These are phyloP conservation scores for Mimosa pudica DNA, from an alignment of 306 rosid genomes.

Conservation along the genomic window DNA sequence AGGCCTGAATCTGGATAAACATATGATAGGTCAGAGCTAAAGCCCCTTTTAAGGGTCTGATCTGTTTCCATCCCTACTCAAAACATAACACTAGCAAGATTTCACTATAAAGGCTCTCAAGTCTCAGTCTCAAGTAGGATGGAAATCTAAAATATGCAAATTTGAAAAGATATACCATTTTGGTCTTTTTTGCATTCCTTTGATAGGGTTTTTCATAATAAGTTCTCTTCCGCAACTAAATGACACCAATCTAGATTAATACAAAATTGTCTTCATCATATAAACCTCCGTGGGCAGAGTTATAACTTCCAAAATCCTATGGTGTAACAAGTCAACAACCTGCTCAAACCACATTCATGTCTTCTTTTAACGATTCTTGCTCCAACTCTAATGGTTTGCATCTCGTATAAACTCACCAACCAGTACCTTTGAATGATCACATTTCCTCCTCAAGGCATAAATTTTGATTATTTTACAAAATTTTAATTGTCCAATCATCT, in stretches of 20 bases:
- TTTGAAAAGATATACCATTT: background rate
- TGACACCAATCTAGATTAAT: slow-evolving; percentile 13
- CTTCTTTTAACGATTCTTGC: slow-evolving; percentile 15
- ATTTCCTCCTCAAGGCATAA: slow-evolving; percentile 16
- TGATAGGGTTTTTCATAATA: background rate
- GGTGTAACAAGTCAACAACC: slow-evolving; percentile 20
- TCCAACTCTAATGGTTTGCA: slow-evolving; percentile 18
- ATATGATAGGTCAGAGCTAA: too few species aligned
- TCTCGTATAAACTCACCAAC: slow-evolving; percentile 32
- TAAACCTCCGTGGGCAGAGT: slow-evolving; percentile 22
- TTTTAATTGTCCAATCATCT: slow-evolving; percentile 73
- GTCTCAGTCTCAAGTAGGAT: background rate
- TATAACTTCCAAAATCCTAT: slow-evolving; percentile 27
- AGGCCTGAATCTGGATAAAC: too few species aligned
- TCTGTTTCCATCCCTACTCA: background rate
- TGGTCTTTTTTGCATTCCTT: background rate
- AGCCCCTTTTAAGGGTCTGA: too few species aligned
- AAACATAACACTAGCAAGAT: background rate
- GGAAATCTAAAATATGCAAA: background rate
- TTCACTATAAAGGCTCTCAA: background rate
- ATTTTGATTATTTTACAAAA: slow-evolving; percentile 41
- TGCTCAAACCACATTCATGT: slow-evolving; percentile 9
- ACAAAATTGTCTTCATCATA: slow-evolving; percentile 33
- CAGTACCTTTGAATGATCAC: background rate
- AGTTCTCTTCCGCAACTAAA: background rate